Evolutionary conservation across 345 rosid genomes (phyloP).

Genomic region (Gossypium rotundifolium): DNA sequence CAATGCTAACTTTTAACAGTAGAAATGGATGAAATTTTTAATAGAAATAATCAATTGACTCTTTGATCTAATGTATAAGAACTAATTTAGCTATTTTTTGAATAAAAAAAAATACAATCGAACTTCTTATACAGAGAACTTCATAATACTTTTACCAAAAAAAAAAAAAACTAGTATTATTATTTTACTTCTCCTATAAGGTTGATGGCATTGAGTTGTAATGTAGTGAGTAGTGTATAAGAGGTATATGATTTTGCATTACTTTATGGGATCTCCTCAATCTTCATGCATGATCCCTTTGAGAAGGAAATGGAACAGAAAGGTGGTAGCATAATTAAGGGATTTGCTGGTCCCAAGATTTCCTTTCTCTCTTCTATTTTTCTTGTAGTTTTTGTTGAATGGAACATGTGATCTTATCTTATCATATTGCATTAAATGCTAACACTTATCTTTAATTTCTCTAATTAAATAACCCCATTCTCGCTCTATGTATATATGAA

Average conservation of each 20-base stretch:
- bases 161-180: too few relatives aligned
- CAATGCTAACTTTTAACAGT: too few relatives aligned
- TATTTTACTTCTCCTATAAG: slow-evolving; percentile 22
- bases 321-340: too few relatives aligned
- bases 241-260: slow-evolving; percentile 14
- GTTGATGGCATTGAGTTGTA: slow-evolving; percentile 14
- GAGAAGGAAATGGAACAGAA: neutral
- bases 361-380: neutral
- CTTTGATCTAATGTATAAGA: too few relatives aligned
- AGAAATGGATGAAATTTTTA: too few relatives aligned
- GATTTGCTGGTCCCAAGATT: slow-evolving; percentile 33
- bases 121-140: too few relatives aligned
- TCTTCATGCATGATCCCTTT: neutral
- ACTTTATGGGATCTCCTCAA: slow-evolving; percentile 54
- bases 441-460: slow-evolving; percentile 12
- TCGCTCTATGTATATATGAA: neutral
- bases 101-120: too few relatives aligned
- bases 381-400: slow-evolving; percentile 30
- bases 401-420: slow-evolving; percentile 51
- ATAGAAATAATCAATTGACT: too few relatives aligned
- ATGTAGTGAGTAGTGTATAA: slow-evolving; percentile 13
- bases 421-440: slow-evolving; percentile 16
- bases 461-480: neutral
- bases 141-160: too few relatives aligned
- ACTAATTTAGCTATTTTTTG: too few relatives aligned